Conservation (phyloP, 1,139 yeast species). For the Magnusiomyces suaveolens region DNA sequence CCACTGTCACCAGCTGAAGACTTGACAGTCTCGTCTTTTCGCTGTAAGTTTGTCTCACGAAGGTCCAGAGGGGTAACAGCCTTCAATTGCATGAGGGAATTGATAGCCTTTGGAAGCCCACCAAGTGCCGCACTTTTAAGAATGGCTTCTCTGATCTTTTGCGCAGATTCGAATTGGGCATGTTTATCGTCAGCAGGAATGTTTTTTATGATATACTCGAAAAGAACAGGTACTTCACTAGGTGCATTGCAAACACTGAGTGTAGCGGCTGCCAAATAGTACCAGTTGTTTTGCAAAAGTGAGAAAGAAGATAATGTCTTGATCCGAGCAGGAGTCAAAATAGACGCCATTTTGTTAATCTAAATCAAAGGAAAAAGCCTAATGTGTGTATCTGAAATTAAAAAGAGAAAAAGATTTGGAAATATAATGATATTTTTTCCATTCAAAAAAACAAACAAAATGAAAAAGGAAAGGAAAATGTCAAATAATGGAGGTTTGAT, state of each 20-base stretch:
- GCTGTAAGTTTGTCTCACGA: constrained; percentile 27
- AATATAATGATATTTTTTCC: not conserved
- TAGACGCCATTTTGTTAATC: constrained; percentile 13
- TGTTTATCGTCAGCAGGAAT: constrained; percentile 15
- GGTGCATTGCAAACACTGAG: constrained; percentile 76
- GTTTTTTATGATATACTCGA: constrained; percentile 60
- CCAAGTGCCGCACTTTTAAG: constrained; percentile 68
- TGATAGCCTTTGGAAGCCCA: constrained; percentile 80
- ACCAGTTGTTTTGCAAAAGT: constrained; percentile 55
- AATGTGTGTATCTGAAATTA: too few relatives aligned
- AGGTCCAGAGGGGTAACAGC: constrained; percentile 52
- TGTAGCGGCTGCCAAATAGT: constrained; percentile 68
- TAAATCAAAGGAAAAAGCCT: not conserved
- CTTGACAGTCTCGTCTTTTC: constrained; percentile 17
- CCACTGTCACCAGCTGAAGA: constrained; percentile 16
- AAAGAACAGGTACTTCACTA: constrained; percentile 64
- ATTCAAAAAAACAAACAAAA: not conserved
- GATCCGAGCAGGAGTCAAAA: constrained; percentile 55
- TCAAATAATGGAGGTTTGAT: too few relatives aligned
- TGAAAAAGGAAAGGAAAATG: too few relatives aligned
- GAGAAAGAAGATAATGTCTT: constrained; percentile 46
- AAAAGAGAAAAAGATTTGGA: too few relatives aligned
- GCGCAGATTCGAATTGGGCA: constrained; percentile 30
- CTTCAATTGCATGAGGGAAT: constrained; percentile 58
- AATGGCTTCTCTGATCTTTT: constrained; percentile 62